Conservation (phyloP, 129 eudicot genomes). For the Pittosporum tobira region DNA sequence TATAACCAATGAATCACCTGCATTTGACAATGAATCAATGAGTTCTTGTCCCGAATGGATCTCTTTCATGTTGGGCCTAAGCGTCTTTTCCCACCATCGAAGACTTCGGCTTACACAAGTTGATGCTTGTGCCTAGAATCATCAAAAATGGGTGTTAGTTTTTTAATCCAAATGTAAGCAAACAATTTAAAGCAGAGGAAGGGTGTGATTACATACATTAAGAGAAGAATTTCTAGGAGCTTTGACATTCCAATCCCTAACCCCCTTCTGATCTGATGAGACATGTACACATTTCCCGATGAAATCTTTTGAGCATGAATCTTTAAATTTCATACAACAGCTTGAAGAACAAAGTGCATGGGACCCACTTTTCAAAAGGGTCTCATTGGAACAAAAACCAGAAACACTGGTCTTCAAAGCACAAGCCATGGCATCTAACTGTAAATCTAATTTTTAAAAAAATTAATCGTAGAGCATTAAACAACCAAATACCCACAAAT, state of each 20-base stretch:
- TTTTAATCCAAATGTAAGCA: background rate
- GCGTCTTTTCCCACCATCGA: constrained; percentile 94
- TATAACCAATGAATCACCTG: constrained; percentile 72
- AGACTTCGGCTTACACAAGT: constrained; percentile 42
- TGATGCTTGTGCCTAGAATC: constrained; percentile 49
- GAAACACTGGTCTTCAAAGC: constrained; percentile 33
- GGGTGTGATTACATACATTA: constrained; percentile 33
- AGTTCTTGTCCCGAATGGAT: constrained; percentile 73
- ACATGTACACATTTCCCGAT: constrained; percentile 28
- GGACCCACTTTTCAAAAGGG: constrained; percentile 28
- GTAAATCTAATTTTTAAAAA: background rate
- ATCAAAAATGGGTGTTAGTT: background rate
- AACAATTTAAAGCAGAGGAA: background rate
- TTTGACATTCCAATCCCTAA: constrained; percentile 24
- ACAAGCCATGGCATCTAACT: constrained; percentile 47
- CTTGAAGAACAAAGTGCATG: constrained; percentile 20
- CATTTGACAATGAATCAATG: constrained; percentile 45
- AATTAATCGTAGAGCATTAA: constrained; percentile 3
- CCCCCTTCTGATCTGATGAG: constrained; percentile 37
- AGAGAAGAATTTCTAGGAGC: constrained; percentile 31
- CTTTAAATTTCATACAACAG: constrained; percentile 16
- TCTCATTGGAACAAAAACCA: constrained; percentile 36
- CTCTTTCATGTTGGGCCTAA: constrained; percentile 84
- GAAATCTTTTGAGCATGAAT: constrained; percentile 20
- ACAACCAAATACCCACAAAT: constrained; percentile 12